Percentiles rank a stretch among this genome's conserved stretches.
These are phyloP conservation scores for Lanmaoa pseudosensibilis DNA, from an alignment of 768 basidiomycete genomes.

Conservation along the genomic window DNA sequence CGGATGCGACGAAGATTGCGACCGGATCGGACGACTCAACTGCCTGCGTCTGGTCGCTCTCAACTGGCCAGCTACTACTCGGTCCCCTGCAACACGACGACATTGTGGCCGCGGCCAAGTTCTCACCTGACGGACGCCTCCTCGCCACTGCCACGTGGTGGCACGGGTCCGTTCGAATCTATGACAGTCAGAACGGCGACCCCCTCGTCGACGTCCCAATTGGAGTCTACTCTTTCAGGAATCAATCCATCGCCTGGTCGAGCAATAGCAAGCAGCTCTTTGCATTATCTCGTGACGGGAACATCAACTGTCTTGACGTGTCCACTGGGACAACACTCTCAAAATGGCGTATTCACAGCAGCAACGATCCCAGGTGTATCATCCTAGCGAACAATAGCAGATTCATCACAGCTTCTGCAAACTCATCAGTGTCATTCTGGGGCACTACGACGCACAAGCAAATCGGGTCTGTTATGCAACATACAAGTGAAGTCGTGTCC, in stretches of 20 bases:
- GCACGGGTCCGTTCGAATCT: not conserved
- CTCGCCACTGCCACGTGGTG: not conserved
- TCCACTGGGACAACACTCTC: not conserved
- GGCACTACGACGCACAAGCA: not conserved
- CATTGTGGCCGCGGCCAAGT: rapidly evolving
- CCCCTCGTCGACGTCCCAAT: not conserved
- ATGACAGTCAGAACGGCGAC: not conserved
- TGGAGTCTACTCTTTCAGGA: too few relatives aligned
- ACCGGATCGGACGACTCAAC: not conserved
- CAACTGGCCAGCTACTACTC: not conserved
- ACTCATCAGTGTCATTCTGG: not conserved
- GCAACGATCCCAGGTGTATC: not conserved
- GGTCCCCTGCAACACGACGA: not conserved
- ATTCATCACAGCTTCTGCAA: not conserved
- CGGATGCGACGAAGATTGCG: not conserved
- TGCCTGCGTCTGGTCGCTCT: not conserved
- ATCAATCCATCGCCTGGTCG: not conserved
- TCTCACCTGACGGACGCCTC: not conserved
- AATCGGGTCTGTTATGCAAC: not conserved
- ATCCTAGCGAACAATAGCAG: not conserved
- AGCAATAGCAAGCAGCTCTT: not conserved
- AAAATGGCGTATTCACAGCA: not conserved
- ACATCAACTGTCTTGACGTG: not conserved
- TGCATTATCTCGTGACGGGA: not conserved
- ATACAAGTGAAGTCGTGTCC: too few relatives aligned